These are phyloP conservation scores for Amborella trichopoda DNA, from an alignment of 164 flowering plant genomes.

Conservation along the genomic window DNA sequence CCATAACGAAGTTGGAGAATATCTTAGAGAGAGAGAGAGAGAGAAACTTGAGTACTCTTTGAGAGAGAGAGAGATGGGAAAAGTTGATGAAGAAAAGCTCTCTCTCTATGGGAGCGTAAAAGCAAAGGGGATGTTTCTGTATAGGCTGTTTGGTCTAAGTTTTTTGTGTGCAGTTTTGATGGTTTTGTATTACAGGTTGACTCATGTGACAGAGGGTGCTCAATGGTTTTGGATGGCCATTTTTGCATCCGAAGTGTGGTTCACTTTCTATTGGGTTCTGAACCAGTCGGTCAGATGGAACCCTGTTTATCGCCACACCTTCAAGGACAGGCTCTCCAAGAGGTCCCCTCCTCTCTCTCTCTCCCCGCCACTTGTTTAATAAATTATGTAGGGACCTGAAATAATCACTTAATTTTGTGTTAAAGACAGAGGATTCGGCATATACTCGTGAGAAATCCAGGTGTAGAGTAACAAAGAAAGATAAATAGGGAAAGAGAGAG, in stretches of 20 bases:
- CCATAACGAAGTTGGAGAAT: too few relatives aligned
- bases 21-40: too few relatives aligned
- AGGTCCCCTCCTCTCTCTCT: slow-evolving; percentile 14
- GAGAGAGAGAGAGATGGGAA: too few relatives aligned
- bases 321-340: slow-evolving; percentile 25
- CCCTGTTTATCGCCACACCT: slow-evolving; percentile 19
- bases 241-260: slow-evolving; percentile 30
- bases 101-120: slow-evolving; percentile 21
- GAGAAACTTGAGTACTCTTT: too few relatives aligned
- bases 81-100: slow-evolving; percentile 5
- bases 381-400: too few relatives aligned
- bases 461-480: too few relatives aligned
- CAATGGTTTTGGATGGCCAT: slow-evolving; percentile 27
- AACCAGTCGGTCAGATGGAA: slow-evolving; percentile 20
- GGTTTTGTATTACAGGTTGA: slow-evolving; percentile 20
- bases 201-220: slow-evolving; percentile 6
- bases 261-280: slow-evolving; percentile 25
- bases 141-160: slow-evolving; percentile 10
- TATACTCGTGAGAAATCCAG: too few relatives aligned
- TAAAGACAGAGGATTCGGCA: too few relatives aligned
- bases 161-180: slow-evolving; percentile 13
- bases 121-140: slow-evolving; percentile 8
- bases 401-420: too few relatives aligned
- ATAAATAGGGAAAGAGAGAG: too few relatives aligned
- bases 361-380: neutral